A percentile compares a stretch with the other conserved stretches of the same genome.
Evolutionary conservation across 2,329 filamentous ascomycete species (phyloP).

Genomic region (Venturia aucupariae): DNA sequence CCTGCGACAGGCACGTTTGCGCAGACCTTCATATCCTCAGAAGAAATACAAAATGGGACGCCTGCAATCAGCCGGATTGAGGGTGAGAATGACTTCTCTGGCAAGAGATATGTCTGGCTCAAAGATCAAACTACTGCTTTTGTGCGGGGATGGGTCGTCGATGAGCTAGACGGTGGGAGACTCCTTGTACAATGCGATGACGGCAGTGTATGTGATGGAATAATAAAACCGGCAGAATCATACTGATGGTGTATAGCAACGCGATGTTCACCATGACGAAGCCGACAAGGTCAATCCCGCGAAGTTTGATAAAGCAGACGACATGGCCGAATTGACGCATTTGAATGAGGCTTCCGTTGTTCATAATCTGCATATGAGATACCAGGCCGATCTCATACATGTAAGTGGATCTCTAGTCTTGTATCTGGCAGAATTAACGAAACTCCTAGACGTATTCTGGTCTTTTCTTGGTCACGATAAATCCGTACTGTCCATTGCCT

Average conservation of each 20-base stretch:
- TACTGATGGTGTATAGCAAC: conserved; percentile 44
- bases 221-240: conserved; percentile 16
- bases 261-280: conserved; percentile 73
- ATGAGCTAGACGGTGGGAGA: conserved; percentile 60
- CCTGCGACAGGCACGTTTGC: conserved; percentile 77
- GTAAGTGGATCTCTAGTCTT: conserved; percentile 30
- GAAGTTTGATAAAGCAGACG: conserved; percentile 98
- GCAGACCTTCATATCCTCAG: conserved; percentile 87
- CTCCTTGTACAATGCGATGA: conserved; percentile 89
- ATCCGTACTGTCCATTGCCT: conserved; percentile 87
- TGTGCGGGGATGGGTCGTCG: conserved; percentile 82
- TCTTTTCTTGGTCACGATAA: conserved; percentile 91
- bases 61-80: conserved; percentile 64
- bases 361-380: conserved; percentile 90
- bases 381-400: conserved; percentile 91
- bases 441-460: conserved; percentile 75
- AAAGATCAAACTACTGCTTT: conserved; percentile 81
- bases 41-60: conserved; percentile 56
- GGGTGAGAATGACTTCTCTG: conserved; percentile 97
- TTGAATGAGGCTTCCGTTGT: conserved; percentile 96
- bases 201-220: conserved; percentile 47
- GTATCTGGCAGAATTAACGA: background rate
- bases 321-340: conserved; percentile 98
- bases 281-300: conserved; percentile 99
- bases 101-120: conserved; percentile 96